These are phyloP conservation scores for Aegilops umbellulata DNA, from an alignment of 176 grass and related monocot species.

Conservation along the genomic window DNA sequence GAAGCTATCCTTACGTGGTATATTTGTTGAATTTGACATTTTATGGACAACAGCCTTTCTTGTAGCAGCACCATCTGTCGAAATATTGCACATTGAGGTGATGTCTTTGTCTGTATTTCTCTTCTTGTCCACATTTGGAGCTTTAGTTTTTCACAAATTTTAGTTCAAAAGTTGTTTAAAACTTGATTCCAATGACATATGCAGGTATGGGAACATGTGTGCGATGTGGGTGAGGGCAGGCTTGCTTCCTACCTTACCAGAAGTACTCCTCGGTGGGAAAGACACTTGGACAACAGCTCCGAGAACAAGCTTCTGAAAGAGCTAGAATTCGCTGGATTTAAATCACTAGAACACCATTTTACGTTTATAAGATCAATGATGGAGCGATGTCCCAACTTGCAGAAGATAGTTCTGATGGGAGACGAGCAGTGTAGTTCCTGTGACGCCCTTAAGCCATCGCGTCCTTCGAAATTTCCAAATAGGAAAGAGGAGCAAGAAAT, in stretches of 20 bases:
- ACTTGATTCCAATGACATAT: neutral
- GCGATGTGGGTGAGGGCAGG: too few species aligned
- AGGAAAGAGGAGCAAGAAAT: neutral
- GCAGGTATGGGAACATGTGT: neutral
- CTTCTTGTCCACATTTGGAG: neutral
- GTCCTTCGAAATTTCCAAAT: neutral
- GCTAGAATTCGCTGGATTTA: too few species aligned
- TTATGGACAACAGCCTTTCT: neutral
- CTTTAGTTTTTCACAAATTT: neutral
- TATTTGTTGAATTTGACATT: slow-evolving; percentile 13
- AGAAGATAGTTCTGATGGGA: neutral
- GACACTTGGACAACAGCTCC: too few species aligned
- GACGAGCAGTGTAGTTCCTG: neutral
- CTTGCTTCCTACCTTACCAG: too few species aligned
- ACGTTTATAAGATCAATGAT: neutral
- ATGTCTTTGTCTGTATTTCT: neutral
- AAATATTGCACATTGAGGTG: neutral
- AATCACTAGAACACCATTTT: too few species aligned
- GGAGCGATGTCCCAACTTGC: neutral
- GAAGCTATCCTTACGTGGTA: neutral
- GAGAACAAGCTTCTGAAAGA: too few species aligned
- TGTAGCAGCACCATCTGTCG: neutral
- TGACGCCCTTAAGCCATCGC: neutral
- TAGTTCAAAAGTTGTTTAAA: neutral
- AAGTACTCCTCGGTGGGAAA: too few species aligned